phyloP scores from a whole-genome alignment of 805 yeast genomes.

The Ogataea minuta region DNA sequence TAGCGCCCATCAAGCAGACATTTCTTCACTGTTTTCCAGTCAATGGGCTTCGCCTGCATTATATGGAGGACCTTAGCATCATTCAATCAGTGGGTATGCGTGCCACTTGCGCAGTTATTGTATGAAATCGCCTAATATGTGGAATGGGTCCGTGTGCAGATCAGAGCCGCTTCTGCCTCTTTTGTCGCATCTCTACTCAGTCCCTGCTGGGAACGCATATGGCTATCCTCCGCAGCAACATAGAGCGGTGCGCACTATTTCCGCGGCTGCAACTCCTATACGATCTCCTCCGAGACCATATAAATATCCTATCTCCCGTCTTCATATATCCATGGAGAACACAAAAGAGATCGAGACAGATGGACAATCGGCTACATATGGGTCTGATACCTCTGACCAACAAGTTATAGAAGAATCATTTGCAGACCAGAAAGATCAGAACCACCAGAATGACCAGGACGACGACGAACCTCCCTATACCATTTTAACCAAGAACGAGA shows the following conservation, averaged over 20 bases:
- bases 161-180: no score
- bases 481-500: slow-evolving; percentile 43
- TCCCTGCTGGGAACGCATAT: slow-evolving; percentile 10
- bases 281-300: slow-evolving; percentile 10
- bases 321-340: slow-evolving; percentile 15
- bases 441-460: slow-evolving; percentile 29
- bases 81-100: no score
- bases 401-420: not conserved
- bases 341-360: no score
- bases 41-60: no score
- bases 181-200: slow-evolving; percentile 25
- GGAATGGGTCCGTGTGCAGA: no score
- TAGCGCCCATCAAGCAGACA: no score
- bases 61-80: no score
- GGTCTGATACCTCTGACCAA: not conserved
- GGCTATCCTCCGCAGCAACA: slow-evolving; percentile 5
- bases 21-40: no score
- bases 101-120: no score
- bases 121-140: no score
- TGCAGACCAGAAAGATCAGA: not conserved
- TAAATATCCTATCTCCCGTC: slow-evolving; percentile 15
- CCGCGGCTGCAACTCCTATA: slow-evolving; percentile 16
- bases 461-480: slow-evolving; percentile 31
- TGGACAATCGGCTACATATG: no score
- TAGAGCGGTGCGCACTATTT: slow-evolving; percentile 8